phyloP scores from a whole-genome alignment of 768 basidiomycete genomes.

The Boletus tomentosulus region DNA sequence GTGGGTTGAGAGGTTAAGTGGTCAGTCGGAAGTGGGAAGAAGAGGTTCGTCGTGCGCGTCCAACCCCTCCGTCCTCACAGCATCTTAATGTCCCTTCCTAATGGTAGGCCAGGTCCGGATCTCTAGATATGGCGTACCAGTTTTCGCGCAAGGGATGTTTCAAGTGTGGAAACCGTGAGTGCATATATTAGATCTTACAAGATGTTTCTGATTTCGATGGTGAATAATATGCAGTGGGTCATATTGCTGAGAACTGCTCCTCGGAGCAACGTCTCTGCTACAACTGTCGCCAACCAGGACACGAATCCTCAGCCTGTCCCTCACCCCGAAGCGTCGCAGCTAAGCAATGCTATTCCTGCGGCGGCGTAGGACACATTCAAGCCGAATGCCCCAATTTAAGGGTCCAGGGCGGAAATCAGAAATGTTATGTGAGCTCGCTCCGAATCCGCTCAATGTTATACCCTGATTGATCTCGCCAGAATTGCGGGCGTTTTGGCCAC shows the following conservation, averaged over 20 bases:
- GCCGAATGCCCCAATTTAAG: constrained; percentile 83
- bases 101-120: constrained; percentile 44
- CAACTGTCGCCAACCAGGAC: constrained; percentile 93
- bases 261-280: constrained; percentile 89
- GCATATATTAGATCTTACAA: constrained; percentile 6
- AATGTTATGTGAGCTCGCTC: constrained; percentile 68
- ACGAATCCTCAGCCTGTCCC: constrained; percentile 86
- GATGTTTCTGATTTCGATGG: constrained; percentile 10
- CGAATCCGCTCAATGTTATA: constrained; percentile 1
- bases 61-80: constrained; percentile 1
- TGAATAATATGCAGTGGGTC: constrained; percentile 58
- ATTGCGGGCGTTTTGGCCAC: constrained; percentile 79
- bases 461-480: constrained; percentile 37
- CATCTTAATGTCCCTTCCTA: constrained; percentile 14
- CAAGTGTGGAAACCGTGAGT: constrained; percentile 90
- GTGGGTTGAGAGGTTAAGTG: constrained; percentile 62
- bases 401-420: constrained; percentile 63
- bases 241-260: constrained; percentile 89
- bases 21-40: constrained; percentile 73
- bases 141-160: constrained; percentile 87
- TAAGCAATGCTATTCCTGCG: constrained; percentile 92
- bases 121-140: constrained; percentile 66
- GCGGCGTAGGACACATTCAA: constrained; percentile 87
- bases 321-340: constrained; percentile 76
- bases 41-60: constrained; percentile 42